Percentiles rank a stretch among this genome's conserved stretches.
Conservation (phyloP, 768 basidiomycete genomes). For the Amanita inopinata region DNA sequence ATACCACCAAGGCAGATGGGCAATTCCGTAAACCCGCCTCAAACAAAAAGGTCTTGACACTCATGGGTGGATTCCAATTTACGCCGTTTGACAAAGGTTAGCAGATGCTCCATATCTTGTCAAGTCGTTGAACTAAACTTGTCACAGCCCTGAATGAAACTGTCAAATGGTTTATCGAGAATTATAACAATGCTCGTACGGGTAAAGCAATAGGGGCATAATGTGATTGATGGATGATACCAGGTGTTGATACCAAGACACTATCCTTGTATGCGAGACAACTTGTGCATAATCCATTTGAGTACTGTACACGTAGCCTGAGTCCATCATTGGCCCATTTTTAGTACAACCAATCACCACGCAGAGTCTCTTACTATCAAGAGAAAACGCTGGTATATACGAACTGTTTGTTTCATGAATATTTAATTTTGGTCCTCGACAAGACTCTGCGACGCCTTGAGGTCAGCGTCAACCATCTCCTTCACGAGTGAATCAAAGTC, state of each 20-base stretch:
- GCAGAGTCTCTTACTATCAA: too few relatives aligned
- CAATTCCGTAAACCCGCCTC: constrained; percentile 96
- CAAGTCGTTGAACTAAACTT: constrained; percentile 2
- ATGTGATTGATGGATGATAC: background rate
- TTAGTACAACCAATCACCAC: background rate
- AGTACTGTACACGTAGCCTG: background rate
- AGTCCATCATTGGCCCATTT: background rate
- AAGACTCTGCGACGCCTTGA: constrained; percentile 62
- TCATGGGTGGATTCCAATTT: constrained; percentile 79
- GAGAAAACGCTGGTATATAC: too few relatives aligned
- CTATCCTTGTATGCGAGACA: background rate
- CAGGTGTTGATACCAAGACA: background rate
- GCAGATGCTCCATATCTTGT: constrained; percentile 11
- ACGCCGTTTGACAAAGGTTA: constrained; percentile 82
- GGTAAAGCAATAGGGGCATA: constrained; percentile 21
- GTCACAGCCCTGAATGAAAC: constrained; percentile 61
- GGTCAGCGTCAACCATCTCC: constrained; percentile 86
- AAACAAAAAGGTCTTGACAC: constrained; percentile 73
- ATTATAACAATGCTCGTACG: constrained; percentile 65
- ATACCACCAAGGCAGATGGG: constrained; percentile 77
- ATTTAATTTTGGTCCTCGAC: constrained; percentile 77
- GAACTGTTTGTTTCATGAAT: too few relatives aligned
- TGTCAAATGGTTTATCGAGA: constrained; percentile 82
- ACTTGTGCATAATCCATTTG: background rate
- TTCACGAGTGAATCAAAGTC: constrained; percentile 76